Conservation (phyloP, 1,139 yeast species). For the Pichia norvegensis region DNA sequence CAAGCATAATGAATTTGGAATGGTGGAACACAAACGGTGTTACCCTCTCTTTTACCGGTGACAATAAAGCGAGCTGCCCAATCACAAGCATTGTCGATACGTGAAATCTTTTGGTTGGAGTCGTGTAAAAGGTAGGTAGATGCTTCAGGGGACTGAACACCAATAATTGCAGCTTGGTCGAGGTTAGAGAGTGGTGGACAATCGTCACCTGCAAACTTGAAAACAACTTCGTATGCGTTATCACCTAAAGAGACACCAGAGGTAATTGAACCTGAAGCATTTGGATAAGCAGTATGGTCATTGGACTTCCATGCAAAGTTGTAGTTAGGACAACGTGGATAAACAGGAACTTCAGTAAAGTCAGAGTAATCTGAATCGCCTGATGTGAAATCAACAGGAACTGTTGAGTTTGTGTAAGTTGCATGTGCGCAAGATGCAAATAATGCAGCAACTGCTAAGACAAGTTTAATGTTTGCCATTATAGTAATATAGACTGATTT, state of each 20-base stretch:
- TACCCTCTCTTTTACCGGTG: conserved; percentile 16
- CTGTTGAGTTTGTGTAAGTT: conserved; percentile 5
- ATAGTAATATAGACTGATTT: too few relatives aligned
- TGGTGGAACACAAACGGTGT: conserved; percentile 22
- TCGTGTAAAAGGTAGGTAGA: conserved; percentile 14
- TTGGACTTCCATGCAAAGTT: conserved; percentile 20
- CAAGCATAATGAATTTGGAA: conserved; percentile 30
- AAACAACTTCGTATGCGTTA: conserved; percentile 11
- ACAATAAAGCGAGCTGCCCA: conserved; percentile 21
- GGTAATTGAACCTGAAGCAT: conserved; percentile 6
- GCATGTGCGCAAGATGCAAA: conserved; percentile 1
- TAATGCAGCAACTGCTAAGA: conserved; percentile 1
- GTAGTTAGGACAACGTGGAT: conserved; percentile 19
- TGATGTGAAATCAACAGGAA: conserved; percentile 7
- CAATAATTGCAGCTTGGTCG: conserved; percentile 15
- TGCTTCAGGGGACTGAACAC: conserved; percentile 14
- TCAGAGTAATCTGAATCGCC: conserved; percentile 6
- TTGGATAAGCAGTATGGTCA: conserved; percentile 12
- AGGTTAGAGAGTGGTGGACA: conserved; percentile 12
- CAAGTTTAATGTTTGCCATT: conserved; percentile 3
- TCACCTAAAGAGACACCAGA: conserved; percentile 7
- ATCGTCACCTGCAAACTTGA: conserved; percentile 8
- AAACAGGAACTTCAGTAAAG: conserved; percentile 2
- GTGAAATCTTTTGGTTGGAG: conserved; percentile 17
- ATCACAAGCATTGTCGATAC: conserved; percentile 21